Conservation (phyloP, 257 asterid genomes). For the Coffea canephora region DNA sequence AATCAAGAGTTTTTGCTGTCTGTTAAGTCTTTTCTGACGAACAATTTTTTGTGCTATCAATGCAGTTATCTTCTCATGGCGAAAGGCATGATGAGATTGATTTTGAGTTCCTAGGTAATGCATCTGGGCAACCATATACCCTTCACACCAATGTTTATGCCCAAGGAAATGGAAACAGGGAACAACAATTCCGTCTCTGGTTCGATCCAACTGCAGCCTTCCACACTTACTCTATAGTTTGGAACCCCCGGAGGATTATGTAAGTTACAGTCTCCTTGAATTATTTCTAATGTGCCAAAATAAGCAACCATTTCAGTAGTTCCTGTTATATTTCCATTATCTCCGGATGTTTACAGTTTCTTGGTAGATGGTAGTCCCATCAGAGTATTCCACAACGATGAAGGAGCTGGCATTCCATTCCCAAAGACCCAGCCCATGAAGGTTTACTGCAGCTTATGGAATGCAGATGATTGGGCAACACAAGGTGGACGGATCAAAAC, state of each 20-base stretch:
- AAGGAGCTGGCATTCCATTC: slow-evolving; percentile 35
- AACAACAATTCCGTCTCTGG: slow-evolving; percentile 44
- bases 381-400: slow-evolving; percentile 46
- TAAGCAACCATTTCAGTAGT: too few relatives aligned
- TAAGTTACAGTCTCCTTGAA: not conserved
- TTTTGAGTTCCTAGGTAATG: slow-evolving; percentile 41
- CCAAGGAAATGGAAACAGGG: slow-evolving; percentile 43
- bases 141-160: slow-evolving; percentile 42
- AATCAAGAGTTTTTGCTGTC: too few relatives aligned
- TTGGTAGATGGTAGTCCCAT: slow-evolving; percentile 47
- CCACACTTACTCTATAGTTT: slow-evolving; percentile 47
- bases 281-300: too few relatives aligned
- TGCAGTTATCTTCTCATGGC: slow-evolving; percentile 43
- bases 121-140: slow-evolving; percentile 37
- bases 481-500: slow-evolving; percentile 55
- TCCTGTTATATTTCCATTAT: too few relatives aligned
- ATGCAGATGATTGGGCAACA: slow-evolving; percentile 57
- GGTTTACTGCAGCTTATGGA: slow-evolving; percentile 53
- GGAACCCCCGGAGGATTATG: slow-evolving; percentile 35
- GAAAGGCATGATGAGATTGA: slow-evolving; percentile 43
- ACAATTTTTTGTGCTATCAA: not conserved
- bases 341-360: slow-evolving; percentile 29
- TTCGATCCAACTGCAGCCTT: slow-evolving; percentile 38
- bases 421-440: slow-evolving; percentile 46
- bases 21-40: too few relatives aligned